These are phyloP conservation scores for Cardamine resedifolia DNA, from an alignment of 345 rosid genomes.

Conservation along the genomic window DNA sequence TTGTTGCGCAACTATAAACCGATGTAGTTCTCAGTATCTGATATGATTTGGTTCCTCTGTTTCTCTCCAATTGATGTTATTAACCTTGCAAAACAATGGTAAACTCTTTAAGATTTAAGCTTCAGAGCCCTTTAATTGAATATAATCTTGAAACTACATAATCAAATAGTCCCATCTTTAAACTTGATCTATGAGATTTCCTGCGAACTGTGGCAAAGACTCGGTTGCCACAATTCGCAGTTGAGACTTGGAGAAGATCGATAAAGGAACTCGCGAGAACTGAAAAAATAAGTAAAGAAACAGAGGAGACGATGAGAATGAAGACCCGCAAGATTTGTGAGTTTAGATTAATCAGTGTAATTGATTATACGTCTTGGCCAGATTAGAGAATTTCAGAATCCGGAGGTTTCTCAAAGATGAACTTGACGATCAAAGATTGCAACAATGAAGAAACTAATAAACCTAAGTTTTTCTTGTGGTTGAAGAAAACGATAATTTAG, in stretches of 20 bases:
- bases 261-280: background rate
- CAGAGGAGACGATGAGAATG: background rate
- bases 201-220: background rate
- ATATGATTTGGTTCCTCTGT: constrained; percentile 12
- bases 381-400: background rate
- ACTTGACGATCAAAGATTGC: background rate
- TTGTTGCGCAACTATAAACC: constrained; percentile 1
- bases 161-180: background rate
- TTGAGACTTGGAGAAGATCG: background rate
- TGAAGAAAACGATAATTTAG: background rate
- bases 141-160: background rate
- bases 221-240: background rate
- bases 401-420: background rate
- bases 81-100: too few relatives aligned
- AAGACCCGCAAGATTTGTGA: background rate
- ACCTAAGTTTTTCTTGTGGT: background rate
- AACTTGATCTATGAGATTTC: background rate
- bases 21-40: background rate
- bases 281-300: background rate
- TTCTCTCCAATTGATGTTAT: background rate
- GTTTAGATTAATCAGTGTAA: background rate
- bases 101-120: background rate
- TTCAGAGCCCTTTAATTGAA: background rate
- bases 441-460: background rate
- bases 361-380: background rate